Conservation (phyloP, 768 basidiomycete species). For the Leccinum pellstonianum region DNA sequence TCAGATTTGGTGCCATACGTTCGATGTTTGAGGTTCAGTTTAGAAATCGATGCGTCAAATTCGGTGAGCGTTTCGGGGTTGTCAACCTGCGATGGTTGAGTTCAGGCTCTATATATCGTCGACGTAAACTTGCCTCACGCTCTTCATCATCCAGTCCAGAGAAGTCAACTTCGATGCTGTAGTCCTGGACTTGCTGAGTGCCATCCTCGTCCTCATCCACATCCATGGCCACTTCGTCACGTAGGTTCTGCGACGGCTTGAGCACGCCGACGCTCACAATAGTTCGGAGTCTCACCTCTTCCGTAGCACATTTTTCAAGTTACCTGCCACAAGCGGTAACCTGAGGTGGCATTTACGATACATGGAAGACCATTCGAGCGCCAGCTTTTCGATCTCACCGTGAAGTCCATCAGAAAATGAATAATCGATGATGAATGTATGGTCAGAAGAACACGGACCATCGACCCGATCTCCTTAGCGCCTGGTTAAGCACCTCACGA, state of each 20-base stretch:
- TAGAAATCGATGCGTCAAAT: constrained; percentile 70
- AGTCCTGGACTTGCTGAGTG: constrained; percentile 75
- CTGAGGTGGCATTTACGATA: constrained; percentile 91
- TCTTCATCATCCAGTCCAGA: constrained; percentile 71
- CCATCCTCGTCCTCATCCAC: constrained; percentile 86
- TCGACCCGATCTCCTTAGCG: constrained; percentile 86
- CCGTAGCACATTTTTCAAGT: constrained; percentile 90
- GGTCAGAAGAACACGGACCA: constrained; percentile 44
- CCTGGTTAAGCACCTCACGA: constrained; percentile 79
- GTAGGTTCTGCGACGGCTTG: constrained; percentile 56
- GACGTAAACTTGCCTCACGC: constrained; percentile 47
- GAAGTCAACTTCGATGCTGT: constrained; percentile 90
- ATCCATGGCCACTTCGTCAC: constrained; percentile 88
- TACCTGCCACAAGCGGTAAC: constrained; percentile 73
- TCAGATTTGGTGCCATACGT: constrained; percentile 94
- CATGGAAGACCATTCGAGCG: constrained; percentile 78
- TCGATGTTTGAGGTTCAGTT: constrained; percentile 78
- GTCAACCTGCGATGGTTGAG: constrained; percentile 45
- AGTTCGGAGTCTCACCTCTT: constrained; percentile 63
- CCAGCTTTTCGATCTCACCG: constrained; percentile 88
- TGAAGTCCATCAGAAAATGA: constrained; percentile 22
- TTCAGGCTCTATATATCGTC: background rate
- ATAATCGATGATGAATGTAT: constrained; percentile 24
- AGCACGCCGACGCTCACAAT: background rate
- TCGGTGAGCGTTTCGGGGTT: constrained; percentile 63